Conservation (phyloP, 2,329 filamentous ascomycete genomes). For the Cytospora piceae region DNA sequence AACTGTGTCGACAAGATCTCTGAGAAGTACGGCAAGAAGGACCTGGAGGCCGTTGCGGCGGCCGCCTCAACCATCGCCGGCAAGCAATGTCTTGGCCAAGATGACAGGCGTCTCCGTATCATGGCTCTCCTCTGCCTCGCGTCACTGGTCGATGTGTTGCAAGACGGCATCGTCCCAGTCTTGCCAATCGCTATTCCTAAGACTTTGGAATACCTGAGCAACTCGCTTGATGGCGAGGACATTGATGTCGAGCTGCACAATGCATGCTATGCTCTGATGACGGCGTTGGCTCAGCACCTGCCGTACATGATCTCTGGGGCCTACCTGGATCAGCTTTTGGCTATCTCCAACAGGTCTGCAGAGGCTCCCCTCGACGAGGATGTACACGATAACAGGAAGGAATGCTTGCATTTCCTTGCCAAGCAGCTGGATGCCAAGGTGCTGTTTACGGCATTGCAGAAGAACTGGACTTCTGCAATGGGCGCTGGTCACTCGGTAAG, state of each 20-base stretch:
- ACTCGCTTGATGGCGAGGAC: constrained; percentile 58
- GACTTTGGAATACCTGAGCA: constrained; percentile 70
- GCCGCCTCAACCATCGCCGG: constrained; percentile 80
- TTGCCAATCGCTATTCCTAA: constrained; percentile 76
- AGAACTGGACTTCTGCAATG: constrained; percentile 71
- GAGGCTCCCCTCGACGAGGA: constrained; percentile 63
- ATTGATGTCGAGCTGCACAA: constrained; percentile 72
- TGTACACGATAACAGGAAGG: constrained; percentile 65
- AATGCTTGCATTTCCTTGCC: constrained; percentile 75
- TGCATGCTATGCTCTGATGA: constrained; percentile 79
- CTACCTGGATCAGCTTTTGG: constrained; percentile 73
- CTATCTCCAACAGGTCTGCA: constrained; percentile 73
- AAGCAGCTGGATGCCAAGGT: constrained; percentile 76
- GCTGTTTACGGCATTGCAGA: constrained; percentile 73
- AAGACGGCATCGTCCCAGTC: constrained; percentile 82
- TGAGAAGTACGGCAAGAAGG: constrained; percentile 94
- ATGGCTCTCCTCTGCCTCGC: constrained; percentile 89
- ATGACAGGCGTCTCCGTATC: constrained; percentile 72
- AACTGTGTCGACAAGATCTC: constrained; percentile 90
- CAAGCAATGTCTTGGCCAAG: constrained; percentile 73
- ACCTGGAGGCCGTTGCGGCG: constrained; percentile 73
- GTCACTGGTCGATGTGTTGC: constrained; percentile 85
- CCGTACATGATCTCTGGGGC: constrained; percentile 85
- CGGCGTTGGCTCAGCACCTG: constrained; percentile 77
- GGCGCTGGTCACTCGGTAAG: constrained; percentile 65